A percentile compares a stretch with the other conserved stretches of the same genome.
These are phyloP conservation scores for Poa pratensis DNA, from an alignment of 176 grass and related monocot genomes.

Conservation along the genomic window DNA sequence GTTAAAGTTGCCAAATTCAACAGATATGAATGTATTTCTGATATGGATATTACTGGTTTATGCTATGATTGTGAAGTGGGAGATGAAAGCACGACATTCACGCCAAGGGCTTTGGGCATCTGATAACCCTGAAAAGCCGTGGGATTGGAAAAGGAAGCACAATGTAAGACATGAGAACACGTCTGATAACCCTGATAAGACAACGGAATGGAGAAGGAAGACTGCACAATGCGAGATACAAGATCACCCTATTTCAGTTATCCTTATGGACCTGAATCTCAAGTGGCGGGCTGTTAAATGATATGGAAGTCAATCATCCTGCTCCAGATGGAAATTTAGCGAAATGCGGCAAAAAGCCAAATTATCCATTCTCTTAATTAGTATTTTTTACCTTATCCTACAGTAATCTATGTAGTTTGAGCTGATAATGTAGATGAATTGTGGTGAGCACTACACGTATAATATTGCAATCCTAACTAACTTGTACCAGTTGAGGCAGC, in stretches of 20 bases:
- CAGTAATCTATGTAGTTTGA: background rate
- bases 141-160: conserved; percentile 50
- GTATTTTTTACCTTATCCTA: background rate
- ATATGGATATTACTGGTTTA: background rate
- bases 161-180: conserved; percentile 12
- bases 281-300: background rate
- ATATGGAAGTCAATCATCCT: conserved; percentile 11
- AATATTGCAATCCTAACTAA: conserved; percentile 20
- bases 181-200: conserved; percentile 13
- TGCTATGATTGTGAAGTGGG: conserved; percentile 43
- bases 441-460: background rate
- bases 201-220: conserved; percentile 20
- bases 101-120: conserved; percentile 45
- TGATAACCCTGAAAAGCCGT: conserved; percentile 48
- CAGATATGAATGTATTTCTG: background rate
- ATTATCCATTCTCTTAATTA: background rate
- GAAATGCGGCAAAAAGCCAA: background rate
- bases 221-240: conserved; percentile 3
- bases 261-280: conserved; percentile 6
- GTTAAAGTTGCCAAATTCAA: background rate
- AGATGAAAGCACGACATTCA: conserved; percentile 33
- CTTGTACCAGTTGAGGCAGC: background rate
- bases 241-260: conserved; percentile 8
- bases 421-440: background rate
- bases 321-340: conserved; percentile 12